phyloP scores from a whole-genome alignment of 345 rosid genomes.

The Eucalyptus erythrocorys region DNA sequence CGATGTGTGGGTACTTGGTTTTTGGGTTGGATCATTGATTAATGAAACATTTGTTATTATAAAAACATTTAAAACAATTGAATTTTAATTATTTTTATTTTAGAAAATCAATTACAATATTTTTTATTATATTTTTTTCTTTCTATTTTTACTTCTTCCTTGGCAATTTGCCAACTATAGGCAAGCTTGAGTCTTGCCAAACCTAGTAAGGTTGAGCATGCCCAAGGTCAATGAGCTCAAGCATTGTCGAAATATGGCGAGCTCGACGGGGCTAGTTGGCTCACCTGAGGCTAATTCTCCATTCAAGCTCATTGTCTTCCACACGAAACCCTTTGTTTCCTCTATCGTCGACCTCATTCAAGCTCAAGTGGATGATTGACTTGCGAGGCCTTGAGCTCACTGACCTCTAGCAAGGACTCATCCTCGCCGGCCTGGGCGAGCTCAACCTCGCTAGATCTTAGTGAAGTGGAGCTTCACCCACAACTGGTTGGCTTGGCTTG shows the following conservation, averaged over 20 bases:
- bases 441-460: rapidly evolving
- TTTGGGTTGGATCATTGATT: rapidly evolving
- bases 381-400: rapidly evolving
- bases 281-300: neutral
- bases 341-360: neutral
- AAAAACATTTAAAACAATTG: too few species aligned
- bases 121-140: too few species aligned
- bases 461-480: neutral
- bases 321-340: rapidly evolving
- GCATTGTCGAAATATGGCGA: rapidly evolving
- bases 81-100: too few species aligned
- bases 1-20: neutral
- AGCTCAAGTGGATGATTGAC: too few species aligned
- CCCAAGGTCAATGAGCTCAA: neutral
- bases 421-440: rapidly evolving
- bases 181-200: rapidly evolving
- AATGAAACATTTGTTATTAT: too few species aligned
- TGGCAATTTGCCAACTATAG: rapidly evolving
- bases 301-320: neutral
- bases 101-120: rapidly evolving
- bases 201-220: rapidly evolving
- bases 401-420: neutral
- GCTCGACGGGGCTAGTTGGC: rapidly evolving
- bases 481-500: rapidly evolving
- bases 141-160: too few species aligned